Evolutionary conservation across 257 asterid genomes (phyloP).

Genomic region (Gentiana straminea): DNA sequence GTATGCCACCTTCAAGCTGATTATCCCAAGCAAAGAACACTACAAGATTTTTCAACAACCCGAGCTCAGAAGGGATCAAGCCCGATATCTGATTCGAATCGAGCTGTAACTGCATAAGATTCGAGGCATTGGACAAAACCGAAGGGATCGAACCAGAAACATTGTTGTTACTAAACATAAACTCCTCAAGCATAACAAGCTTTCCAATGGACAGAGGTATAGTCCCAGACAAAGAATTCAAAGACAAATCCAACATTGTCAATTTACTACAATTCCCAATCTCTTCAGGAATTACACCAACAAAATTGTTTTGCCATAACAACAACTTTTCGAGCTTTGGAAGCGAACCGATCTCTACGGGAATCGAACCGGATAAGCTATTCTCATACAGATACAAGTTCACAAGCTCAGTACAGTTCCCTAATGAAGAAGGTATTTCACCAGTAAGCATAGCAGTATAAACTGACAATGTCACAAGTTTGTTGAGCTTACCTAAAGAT

Average conservation of each 20-base stretch:
- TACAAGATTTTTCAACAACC: slow-evolving; percentile 24
- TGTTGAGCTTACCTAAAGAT: slow-evolving; percentile 30
- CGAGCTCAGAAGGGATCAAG: slow-evolving; percentile 34
- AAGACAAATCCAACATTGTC: slow-evolving; percentile 28
- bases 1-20: slow-evolving; percentile 38
- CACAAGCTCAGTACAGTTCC: slow-evolving; percentile 40
- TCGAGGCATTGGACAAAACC: slow-evolving; percentile 22
- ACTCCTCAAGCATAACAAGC: slow-evolving; percentile 30
- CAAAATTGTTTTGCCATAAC: slow-evolving; percentile 35
- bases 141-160: slow-evolving; percentile 34
- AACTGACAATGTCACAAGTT: slow-evolving; percentile 29
- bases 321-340: slow-evolving; percentile 24
- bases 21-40: slow-evolving; percentile 43
- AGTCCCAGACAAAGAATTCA: slow-evolving; percentile 32
- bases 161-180: slow-evolving; percentile 39
- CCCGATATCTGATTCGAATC: slow-evolving; percentile 40
- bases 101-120: slow-evolving; percentile 29
- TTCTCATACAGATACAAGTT: slow-evolving; percentile 34
- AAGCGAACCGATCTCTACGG: slow-evolving; percentile 30
- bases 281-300: slow-evolving; percentile 30
- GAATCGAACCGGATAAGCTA: slow-evolving; percentile 36
- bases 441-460: slow-evolving; percentile 40
- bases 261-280: slow-evolving; percentile 35
- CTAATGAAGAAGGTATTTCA: slow-evolving; percentile 31
- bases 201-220: slow-evolving; percentile 32